phyloP scores from a whole-genome alignment of 495 filamentous ascomycete genomes.

The Opeltia flavorubescens region DNA sequence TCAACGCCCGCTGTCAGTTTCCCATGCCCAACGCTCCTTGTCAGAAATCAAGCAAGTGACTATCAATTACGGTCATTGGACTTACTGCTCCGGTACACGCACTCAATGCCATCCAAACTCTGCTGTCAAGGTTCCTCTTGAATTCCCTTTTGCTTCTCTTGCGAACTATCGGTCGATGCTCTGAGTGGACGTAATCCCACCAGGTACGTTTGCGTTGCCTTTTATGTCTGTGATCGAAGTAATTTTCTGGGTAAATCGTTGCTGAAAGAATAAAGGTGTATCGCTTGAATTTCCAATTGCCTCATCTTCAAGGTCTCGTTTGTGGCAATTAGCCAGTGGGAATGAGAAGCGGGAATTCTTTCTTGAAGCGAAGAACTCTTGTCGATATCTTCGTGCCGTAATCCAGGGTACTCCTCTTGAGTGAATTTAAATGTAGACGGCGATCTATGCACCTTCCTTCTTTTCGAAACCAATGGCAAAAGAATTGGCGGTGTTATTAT shows the following conservation, averaged over 20 bases:
- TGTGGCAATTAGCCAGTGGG: too few species aligned
- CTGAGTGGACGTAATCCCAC: constrained; percentile 36
- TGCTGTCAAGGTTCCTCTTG: constrained; percentile 58
- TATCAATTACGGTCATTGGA: too few species aligned
- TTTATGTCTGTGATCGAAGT: constrained; percentile 37
- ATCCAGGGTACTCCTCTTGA: constrained; percentile 10
- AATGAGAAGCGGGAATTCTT: constrained; percentile 10
- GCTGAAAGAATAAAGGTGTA: constrained; percentile 61
- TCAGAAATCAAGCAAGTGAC: too few species aligned
- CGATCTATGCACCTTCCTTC: constrained; percentile 4
- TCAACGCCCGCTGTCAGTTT: too few species aligned
- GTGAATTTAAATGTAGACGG: constrained; percentile 4
- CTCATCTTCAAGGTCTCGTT: neutral
- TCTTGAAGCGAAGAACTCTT: constrained; percentile 14
- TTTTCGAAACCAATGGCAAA: constrained; percentile 6
- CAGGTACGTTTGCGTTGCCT: constrained; percentile 55
- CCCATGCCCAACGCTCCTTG: too few species aligned
- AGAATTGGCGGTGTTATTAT: constrained; percentile 4
- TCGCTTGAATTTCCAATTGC: constrained; percentile 43
- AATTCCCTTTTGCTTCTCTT: constrained; percentile 38
- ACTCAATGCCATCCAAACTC: constrained; percentile 77
- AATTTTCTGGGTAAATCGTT: constrained; percentile 70
- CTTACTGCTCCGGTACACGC: too few species aligned
- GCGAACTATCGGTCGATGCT: constrained; percentile 24
- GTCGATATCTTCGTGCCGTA: constrained; percentile 8